These are phyloP conservation scores for Phalaenopsis hybrid DNA, from an alignment of 116 monocot species.

Conservation along the genomic window DNA sequence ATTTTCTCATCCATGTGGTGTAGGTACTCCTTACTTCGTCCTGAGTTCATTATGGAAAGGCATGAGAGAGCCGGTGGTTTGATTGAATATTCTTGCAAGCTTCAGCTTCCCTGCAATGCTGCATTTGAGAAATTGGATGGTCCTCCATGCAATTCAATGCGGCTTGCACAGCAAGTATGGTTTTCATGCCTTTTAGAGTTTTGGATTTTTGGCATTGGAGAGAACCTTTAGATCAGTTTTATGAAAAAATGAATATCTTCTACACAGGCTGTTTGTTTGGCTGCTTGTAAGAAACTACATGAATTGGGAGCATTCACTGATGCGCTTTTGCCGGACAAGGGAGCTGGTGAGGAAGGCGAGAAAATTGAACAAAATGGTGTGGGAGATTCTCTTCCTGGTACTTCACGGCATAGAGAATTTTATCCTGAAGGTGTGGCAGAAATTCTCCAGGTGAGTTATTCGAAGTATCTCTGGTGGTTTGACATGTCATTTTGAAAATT, in stretches of 20 bases:
- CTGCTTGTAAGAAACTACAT: constrained; percentile 95
- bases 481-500: constrained; percentile 1
- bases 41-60: constrained; percentile 91
- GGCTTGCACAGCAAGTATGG: constrained; percentile 84
- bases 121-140: constrained; percentile 94
- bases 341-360: constrained; percentile 68
- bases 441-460: constrained; percentile 50
- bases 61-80: constrained; percentile 73
- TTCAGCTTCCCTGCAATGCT: constrained; percentile 96
- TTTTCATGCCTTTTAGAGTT: background rate
- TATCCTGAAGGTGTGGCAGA: constrained; percentile 95
- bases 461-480: background rate
- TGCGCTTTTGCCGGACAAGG: constrained; percentile 93
- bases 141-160: constrained; percentile 85
- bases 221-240: background rate
- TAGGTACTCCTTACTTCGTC: constrained; percentile 93
- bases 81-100: constrained; percentile 86
- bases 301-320: constrained; percentile 99
- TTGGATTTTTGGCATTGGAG: background rate
- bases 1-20: constrained; percentile 1
- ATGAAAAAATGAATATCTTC: constrained; percentile 1
- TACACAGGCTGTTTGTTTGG: constrained; percentile 87
- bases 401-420: constrained; percentile 88
- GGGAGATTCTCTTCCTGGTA: constrained; percentile 80
- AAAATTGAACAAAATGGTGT: constrained; percentile 65